These are phyloP conservation scores for Amanita subjunquillea DNA, from an alignment of 768 basidiomycete species.

Conservation along the genomic window DNA sequence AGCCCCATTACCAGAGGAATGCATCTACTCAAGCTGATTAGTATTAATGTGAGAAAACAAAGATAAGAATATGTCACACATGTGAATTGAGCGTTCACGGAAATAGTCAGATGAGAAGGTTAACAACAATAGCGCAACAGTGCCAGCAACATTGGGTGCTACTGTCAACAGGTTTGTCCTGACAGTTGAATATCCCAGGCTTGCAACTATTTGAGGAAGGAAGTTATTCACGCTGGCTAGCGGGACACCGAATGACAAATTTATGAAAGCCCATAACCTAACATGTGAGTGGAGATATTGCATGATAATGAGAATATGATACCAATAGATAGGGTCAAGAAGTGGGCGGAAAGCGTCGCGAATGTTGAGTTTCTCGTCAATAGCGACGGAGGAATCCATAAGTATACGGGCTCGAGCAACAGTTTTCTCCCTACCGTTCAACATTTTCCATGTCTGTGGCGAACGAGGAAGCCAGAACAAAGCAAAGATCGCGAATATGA, in stretches of 20 bases:
- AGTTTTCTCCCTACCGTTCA: conserved; percentile 27
- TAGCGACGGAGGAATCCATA: conserved; percentile 32
- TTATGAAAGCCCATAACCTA: conserved; percentile 36
- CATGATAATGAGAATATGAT: background rate
- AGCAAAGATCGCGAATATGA: conserved; percentile 33
- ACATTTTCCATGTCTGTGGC: conserved; percentile 28
- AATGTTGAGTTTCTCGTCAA: conserved; percentile 30
- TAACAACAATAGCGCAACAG: conserved; percentile 31
- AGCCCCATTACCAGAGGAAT: conserved; percentile 29
- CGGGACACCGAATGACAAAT: conserved; percentile 35
- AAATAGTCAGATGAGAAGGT: conserved; percentile 44
- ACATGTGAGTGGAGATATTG: background rate
- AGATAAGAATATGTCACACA: conserved; percentile 19
- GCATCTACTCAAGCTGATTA: conserved; percentile 18
- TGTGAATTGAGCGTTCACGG: conserved; percentile 38
- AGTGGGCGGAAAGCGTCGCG: conserved; percentile 35
- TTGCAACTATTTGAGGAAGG: conserved; percentile 36
- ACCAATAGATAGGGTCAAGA: conserved; percentile 35
- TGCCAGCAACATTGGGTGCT: conserved; percentile 41
- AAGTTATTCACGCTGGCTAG: conserved; percentile 45
- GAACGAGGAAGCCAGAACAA: conserved; percentile 36
- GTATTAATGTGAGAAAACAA: background rate
- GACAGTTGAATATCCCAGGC: conserved; percentile 34
- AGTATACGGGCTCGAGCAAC: conserved; percentile 33
- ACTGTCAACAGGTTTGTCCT: conserved; percentile 45